Conservation (phyloP, 1,139 yeast species). For the Pichia sp. region DNA sequence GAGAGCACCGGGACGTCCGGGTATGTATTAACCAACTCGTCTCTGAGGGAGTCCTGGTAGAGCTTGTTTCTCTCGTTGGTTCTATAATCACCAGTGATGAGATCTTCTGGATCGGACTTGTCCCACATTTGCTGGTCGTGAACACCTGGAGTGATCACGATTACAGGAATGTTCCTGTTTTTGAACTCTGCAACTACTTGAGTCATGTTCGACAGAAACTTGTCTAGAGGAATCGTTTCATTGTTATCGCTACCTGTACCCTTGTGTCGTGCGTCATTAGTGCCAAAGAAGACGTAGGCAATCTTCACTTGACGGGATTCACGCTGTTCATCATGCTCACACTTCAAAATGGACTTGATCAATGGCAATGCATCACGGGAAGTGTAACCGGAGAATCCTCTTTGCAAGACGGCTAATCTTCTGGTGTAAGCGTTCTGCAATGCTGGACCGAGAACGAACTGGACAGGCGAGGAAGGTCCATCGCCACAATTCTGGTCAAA, state of each 20-base stretch:
- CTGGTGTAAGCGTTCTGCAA: constrained; percentile 42
- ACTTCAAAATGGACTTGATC: constrained; percentile 40
- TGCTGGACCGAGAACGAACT: constrained; percentile 47
- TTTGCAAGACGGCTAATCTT: constrained; percentile 46
- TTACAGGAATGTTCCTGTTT: constrained; percentile 35
- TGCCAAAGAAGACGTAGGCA: constrained; percentile 59
- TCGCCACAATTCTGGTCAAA: constrained; percentile 26
- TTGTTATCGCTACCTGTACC: constrained; percentile 26
- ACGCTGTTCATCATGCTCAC: constrained; percentile 33
- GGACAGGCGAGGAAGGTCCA: constrained; percentile 11
- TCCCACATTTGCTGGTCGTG: constrained; percentile 40
- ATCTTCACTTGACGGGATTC: constrained; percentile 27
- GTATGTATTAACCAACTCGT: constrained; percentile 40
- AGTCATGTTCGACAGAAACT: constrained; percentile 41
- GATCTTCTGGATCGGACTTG: constrained; percentile 25
- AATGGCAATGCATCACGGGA: constrained; percentile 43
- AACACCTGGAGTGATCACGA: constrained; percentile 60
- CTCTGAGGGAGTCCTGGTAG: constrained; percentile 41
- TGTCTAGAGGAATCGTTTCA: constrained; percentile 50
- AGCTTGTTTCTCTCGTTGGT: constrained; percentile 33
- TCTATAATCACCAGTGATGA: constrained; percentile 32
- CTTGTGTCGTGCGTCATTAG: constrained; percentile 55
- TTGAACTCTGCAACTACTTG: constrained; percentile 35
- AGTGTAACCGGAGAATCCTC: constrained; percentile 62
- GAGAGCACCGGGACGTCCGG: constrained; percentile 26